Evolutionary conservation across 805 yeast species (phyloP).

Genomic region (Groenewaldozyma tartarivorans): DNA sequence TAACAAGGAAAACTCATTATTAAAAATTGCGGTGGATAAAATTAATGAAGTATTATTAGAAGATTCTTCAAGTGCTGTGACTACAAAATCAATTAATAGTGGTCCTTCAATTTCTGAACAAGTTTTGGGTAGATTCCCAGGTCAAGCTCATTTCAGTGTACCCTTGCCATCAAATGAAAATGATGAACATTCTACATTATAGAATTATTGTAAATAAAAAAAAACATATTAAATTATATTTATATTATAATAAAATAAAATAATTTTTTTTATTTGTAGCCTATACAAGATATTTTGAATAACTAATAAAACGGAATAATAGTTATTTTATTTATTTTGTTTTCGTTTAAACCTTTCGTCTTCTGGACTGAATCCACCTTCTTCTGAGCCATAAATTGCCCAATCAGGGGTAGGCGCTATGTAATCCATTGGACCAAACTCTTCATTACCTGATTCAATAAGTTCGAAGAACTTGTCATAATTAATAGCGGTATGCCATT

Average conservation of each 20-base stretch:
- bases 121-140: no score
- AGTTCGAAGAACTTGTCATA: conserved; percentile 67
- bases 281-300: no score
- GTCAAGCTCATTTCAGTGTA: no score
- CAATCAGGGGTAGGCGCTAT: conserved; percentile 74
- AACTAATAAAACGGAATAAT: no score
- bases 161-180: no score
- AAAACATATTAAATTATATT: no score
- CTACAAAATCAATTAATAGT: neutral
- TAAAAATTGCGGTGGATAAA: conserved; percentile 11
- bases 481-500: conserved; percentile 86
- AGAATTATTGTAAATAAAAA: no score
- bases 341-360: conserved; percentile 63
- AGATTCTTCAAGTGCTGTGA: neutral
- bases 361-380: conserved; percentile 84
- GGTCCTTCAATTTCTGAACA: no score
- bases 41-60: conserved; percentile 4
- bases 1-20: conserved; percentile 18
- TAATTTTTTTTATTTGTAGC: neutral
- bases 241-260: neutral
- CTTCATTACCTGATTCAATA: conserved; percentile 46
- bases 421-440: conserved; percentile 74
- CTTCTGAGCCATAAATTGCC: conserved; percentile 81
- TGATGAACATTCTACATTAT: no score
- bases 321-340: no score